Conservation (phyloP, 768 basidiomycete genomes). For the Boletellus ananas region DNA sequence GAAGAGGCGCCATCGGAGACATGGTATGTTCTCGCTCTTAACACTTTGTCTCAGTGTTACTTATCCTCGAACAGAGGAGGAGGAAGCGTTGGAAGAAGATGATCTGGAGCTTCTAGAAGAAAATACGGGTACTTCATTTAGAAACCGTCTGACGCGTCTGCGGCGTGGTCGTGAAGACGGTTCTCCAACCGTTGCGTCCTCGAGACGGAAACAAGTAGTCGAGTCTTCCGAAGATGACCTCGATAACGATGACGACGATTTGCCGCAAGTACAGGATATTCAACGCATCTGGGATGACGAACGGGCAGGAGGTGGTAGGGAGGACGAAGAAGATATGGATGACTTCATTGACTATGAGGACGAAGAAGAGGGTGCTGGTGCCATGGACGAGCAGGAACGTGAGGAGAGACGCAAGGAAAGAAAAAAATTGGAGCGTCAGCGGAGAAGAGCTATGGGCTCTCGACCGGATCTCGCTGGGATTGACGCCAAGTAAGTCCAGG, state of each 20-base stretch:
- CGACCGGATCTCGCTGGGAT: constrained; percentile 75
- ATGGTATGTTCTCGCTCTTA: constrained; percentile 34
- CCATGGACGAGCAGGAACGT: constrained; percentile 70
- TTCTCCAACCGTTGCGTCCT: constrained; percentile 62
- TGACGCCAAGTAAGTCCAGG: constrained; percentile 67
- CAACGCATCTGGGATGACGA: constrained; percentile 82
- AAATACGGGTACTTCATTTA: constrained; percentile 81
- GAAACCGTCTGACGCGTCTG: constrained; percentile 67
- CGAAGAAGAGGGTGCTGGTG: constrained; percentile 77
- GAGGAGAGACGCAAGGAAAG: constrained; percentile 71
- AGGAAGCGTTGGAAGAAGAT: constrained; percentile 77
- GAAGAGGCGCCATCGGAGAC: constrained; percentile 59
- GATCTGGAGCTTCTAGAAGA: constrained; percentile 79
- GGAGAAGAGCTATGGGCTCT: constrained; percentile 60
- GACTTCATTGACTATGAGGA: constrained; percentile 79
- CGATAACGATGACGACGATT: constrained; percentile 47
- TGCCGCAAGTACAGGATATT: constrained; percentile 53
- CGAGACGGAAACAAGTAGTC: constrained; percentile 53
- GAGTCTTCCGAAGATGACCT: constrained; percentile 80
- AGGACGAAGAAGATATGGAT: constrained; percentile 63
- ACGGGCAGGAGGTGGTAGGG: constrained; percentile 39
- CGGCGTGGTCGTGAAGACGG: constrained; percentile 72
- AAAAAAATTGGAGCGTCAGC: constrained; percentile 56
- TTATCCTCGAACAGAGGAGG: constrained; percentile 35
- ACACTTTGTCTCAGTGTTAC: constrained; percentile 4